A percentile compares a stretch with the other conserved stretches of the same genome.
Conservation (phyloP, 208 protist genomes). For the Acanthamoeba lenticulata region DNA sequence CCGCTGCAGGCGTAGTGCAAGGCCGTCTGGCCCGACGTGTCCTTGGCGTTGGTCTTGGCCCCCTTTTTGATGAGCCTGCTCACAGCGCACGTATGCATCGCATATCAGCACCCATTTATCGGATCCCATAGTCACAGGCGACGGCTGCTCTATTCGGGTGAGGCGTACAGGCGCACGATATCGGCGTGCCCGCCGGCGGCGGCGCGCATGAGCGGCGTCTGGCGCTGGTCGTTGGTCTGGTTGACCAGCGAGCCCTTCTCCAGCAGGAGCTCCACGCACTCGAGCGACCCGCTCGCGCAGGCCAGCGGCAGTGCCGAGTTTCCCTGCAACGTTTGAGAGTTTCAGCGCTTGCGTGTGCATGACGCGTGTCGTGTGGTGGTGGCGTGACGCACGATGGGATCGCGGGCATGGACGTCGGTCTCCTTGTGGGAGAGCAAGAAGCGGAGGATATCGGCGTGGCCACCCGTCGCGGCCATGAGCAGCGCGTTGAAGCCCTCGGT, state of each 20-base stretch:
- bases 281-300: constrained; percentile 31
- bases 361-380: neutral
- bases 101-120: no score
- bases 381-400: neutral
- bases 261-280: constrained; percentile 37
- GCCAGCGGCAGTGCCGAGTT: constrained; percentile 17
- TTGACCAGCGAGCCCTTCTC: constrained; percentile 46
- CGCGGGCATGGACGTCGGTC: neutral
- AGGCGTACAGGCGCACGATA: neutral
- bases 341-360: neutral
- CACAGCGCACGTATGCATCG: neutral
- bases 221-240: constrained; percentile 22
- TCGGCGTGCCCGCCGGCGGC: constrained; percentile 7
- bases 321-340: no score
- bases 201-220: constrained; percentile 49
- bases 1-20: constrained; percentile 30
- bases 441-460: constrained; percentile 19
- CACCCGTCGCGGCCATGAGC: constrained; percentile 37
- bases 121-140: no score
- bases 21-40: constrained; percentile 34
- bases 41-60: constrained; percentile 37
- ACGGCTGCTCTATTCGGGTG: no score
- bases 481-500: constrained; percentile 44
- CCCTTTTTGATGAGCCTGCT: constrained; percentile 18
- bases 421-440: constrained; percentile 40